Conservation (phyloP, 2,329 filamentous ascomycete genomes). For the Trichoderma polysporum region DNA sequence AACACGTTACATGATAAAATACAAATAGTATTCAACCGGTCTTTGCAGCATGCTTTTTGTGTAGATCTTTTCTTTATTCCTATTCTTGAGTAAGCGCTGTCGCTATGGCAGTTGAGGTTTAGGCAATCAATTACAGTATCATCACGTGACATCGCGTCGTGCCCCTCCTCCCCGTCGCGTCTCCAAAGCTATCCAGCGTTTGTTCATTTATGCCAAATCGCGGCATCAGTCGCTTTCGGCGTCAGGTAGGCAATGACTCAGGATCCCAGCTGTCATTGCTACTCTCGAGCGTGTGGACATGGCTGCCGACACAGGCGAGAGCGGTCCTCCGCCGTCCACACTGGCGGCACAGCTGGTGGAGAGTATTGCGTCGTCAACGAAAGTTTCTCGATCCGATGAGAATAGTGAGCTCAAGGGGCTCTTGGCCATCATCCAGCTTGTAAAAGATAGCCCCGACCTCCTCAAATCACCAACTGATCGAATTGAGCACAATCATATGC, state of each 20-base stretch:
- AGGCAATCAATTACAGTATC: not conserved
- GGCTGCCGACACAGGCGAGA: slow-evolving; percentile 24
- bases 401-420: slow-evolving; percentile 75
- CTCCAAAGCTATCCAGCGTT: not conserved
- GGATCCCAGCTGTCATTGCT: slow-evolving; percentile 25
- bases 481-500: slow-evolving; percentile 75
- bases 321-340: slow-evolving; percentile 67
- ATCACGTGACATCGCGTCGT: slow-evolving; percentile 28
- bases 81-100: not conserved
- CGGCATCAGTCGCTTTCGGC: slow-evolving; percentile 25
- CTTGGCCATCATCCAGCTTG: slow-evolving; percentile 54
- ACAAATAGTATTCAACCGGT: too few relatives aligned
- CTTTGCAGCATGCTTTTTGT: not conserved
- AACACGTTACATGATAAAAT: not conserved
- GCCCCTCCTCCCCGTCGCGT: slow-evolving; percentile 24
- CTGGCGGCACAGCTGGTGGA: slow-evolving; percentile 85
- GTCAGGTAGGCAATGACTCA: slow-evolving; percentile 33
- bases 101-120: not conserved
- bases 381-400: slow-evolving; percentile 62
- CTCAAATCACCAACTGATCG: slow-evolving; percentile 66
- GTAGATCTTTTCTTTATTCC: not conserved
- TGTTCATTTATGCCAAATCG: not conserved
- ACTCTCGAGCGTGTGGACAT: slow-evolving; percentile 21
- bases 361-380: slow-evolving; percentile 67
- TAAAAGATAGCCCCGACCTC: slow-evolving; percentile 50